These are phyloP conservation scores for Exophiala mesophila DNA, from an alignment of 2,329 filamentous ascomycete species.

Conservation along the genomic window DNA sequence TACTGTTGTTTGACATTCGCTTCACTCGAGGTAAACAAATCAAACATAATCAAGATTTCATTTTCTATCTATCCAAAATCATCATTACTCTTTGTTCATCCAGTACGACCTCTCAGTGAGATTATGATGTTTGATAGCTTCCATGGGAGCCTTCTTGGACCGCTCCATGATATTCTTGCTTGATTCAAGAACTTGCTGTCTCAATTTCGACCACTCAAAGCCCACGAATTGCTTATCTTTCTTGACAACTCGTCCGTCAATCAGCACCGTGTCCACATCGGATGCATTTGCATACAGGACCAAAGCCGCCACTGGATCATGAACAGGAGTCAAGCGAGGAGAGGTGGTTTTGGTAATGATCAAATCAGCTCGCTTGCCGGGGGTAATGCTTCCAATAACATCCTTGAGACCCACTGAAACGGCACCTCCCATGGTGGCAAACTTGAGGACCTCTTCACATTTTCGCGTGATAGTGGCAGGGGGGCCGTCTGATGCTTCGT, in stretches of 20 bases:
- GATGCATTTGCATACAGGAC: conserved; percentile 28
- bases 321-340: conserved; percentile 28
- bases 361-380: conserved; percentile 31
- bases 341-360: conserved; percentile 29
- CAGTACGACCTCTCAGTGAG: too few species aligned
- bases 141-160: neutral
- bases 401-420: conserved; percentile 28
- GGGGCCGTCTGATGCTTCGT: conserved; percentile 13
- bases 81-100: too few species aligned
- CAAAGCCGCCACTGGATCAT: conserved; percentile 30
- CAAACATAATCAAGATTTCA: too few species aligned
- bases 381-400: conserved; percentile 27
- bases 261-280: conserved; percentile 30
- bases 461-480: conserved; percentile 16
- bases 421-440: conserved; percentile 32
- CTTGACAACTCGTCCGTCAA: conserved; percentile 29
- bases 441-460: conserved; percentile 27
- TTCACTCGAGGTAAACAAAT: too few species aligned
- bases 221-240: conserved; percentile 13
- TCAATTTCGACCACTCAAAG: conserved; percentile 13
- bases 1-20: too few species aligned
- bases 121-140: too few species aligned
- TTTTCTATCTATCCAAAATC: too few species aligned
- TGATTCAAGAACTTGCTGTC: neutral
- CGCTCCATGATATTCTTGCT: neutral